Percentiles rank a stretch among this genome's conserved stretches.
These are phyloP conservation scores for Quercus parvula DNA, from an alignment of 306 rosid genomes.

Conservation along the genomic window DNA sequence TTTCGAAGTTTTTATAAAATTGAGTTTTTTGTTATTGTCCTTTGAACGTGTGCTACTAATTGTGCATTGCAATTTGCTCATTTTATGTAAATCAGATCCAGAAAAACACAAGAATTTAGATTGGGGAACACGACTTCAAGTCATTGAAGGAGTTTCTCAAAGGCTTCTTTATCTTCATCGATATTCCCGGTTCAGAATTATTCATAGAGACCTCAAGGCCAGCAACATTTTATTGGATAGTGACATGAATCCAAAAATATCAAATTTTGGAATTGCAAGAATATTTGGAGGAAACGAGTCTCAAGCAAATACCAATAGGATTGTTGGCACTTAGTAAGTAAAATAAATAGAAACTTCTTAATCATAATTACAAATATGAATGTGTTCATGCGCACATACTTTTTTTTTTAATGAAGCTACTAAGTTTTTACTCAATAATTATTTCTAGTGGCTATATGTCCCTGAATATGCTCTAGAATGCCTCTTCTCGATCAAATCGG, in stretches of 20 bases:
- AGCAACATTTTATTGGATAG: constrained; percentile 3
- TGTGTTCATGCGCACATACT: too few species aligned
- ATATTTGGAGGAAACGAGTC: neutral
- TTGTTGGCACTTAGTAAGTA: constrained; percentile 38
- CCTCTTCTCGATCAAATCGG: constrained; percentile 25
- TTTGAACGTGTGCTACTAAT: too few species aligned
- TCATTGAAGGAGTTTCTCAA: too few species aligned
- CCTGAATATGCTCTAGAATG: constrained; percentile 26
- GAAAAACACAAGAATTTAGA: too few species aligned
- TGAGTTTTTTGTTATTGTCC: too few species aligned
- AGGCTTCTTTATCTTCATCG: too few species aligned
- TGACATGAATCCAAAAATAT: constrained; percentile 36
- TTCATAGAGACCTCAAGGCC: neutral
- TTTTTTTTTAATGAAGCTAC: neutral
- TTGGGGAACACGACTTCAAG: too few species aligned
- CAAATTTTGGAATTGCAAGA: constrained; percentile 37
- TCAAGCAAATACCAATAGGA: constrained; percentile 11
- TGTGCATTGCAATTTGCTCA: too few species aligned
- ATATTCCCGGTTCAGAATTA: too few species aligned
- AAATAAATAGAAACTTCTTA: too few species aligned
- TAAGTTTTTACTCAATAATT: neutral
- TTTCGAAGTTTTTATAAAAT: too few species aligned
- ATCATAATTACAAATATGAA: neutral
- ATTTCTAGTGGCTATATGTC: constrained; percentile 34
- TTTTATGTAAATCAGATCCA: too few species aligned